Percentiles rank a stretch among this genome's conserved stretches.
Evolutionary conservation across 768 basidiomycete genomes (phyloP).

Genomic region (Lactarius pseudohatsudake): DNA sequence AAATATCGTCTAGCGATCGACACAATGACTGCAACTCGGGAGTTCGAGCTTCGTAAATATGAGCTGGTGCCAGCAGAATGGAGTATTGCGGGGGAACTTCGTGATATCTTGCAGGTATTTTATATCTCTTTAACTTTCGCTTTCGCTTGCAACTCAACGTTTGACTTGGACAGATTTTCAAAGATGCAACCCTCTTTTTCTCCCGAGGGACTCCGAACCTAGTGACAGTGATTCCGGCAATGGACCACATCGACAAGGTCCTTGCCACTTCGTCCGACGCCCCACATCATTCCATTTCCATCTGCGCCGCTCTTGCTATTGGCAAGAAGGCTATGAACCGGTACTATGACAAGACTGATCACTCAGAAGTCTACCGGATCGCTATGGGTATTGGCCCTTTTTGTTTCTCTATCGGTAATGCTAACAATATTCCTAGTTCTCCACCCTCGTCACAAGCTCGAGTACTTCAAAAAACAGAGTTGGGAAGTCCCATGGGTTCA

Average conservation of each 20-base stretch:
- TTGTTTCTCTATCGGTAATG: too few relatives aligned
- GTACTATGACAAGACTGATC: constrained; percentile 13
- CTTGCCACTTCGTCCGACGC: background rate
- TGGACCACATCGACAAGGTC: constrained; percentile 38
- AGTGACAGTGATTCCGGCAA: constrained; percentile 40
- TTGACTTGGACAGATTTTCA: constrained; percentile 33
- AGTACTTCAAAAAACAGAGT: too few relatives aligned
- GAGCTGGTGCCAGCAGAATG: constrained; percentile 21
- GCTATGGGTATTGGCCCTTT: too few relatives aligned
- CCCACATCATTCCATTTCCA: background rate
- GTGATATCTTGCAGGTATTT: background rate
- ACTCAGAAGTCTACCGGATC: background rate
- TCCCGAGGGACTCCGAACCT: constrained; percentile 34
- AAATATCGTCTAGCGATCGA: constrained; percentile 22
- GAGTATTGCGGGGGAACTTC: background rate
- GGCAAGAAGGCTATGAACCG: background rate
- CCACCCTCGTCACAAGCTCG: too few relatives aligned
- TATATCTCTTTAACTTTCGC: background rate
- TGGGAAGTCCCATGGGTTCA: too few relatives aligned
- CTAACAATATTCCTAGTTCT: too few relatives aligned
- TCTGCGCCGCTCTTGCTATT: background rate
- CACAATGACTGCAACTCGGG: constrained; percentile 3
- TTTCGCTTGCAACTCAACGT: background rate
- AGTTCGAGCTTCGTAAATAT: background rate
- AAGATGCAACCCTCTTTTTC: constrained; percentile 28